A percentile compares a stretch with the other conserved stretches of the same genome.
Evolutionary conservation across 2,329 filamentous ascomycete genomes (phyloP).

Genomic region (Cercospora zeina): DNA sequence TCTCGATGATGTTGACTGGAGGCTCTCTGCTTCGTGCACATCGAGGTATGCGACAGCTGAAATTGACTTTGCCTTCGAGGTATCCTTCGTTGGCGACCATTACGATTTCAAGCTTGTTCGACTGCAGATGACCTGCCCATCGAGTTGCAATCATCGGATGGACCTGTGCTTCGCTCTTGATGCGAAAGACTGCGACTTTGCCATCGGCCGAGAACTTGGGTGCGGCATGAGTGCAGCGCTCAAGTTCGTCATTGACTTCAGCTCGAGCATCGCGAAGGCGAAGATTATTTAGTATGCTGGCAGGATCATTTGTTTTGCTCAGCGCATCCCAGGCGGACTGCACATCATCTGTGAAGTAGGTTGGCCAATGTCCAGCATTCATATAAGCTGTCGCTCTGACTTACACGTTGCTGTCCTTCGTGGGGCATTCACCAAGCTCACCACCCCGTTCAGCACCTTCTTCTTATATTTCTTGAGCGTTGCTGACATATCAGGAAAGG

Average conservation of each 20-base stretch:
- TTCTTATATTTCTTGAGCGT: slow-evolving; percentile 63
- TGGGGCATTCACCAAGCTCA: slow-evolving; percentile 65
- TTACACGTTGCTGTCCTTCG: slow-evolving; percentile 58
- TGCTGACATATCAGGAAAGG: slow-evolving; percentile 65
- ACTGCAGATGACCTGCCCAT: slow-evolving; percentile 63
- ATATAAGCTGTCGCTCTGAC: not conserved
- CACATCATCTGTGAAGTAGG: slow-evolving; percentile 51
- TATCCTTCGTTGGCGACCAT: slow-evolving; percentile 69
- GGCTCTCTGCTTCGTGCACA: slow-evolving; percentile 56
- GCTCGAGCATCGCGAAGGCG: slow-evolving; percentile 56
- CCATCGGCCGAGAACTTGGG: slow-evolving; percentile 65
- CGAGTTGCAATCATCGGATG: slow-evolving; percentile 68
- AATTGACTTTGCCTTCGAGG: slow-evolving; percentile 63
- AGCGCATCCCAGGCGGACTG: slow-evolving; percentile 62
- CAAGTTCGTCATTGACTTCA: slow-evolving; percentile 63
- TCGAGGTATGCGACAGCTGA: slow-evolving; percentile 63
- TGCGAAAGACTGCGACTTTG: slow-evolving; percentile 63
- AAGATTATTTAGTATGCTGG: slow-evolving; percentile 52
- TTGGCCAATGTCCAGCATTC: not conserved
- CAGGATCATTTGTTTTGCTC: slow-evolving; percentile 52
- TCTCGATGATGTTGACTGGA: slow-evolving; percentile 64
- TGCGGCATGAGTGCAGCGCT: slow-evolving; percentile 61
- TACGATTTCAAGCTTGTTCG: slow-evolving; percentile 61
- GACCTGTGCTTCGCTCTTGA: slow-evolving; percentile 61
- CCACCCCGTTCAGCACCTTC: slow-evolving; percentile 62